Conservation (phyloP, 257 asterid genomes). For the Solanum sitiens region DNA sequence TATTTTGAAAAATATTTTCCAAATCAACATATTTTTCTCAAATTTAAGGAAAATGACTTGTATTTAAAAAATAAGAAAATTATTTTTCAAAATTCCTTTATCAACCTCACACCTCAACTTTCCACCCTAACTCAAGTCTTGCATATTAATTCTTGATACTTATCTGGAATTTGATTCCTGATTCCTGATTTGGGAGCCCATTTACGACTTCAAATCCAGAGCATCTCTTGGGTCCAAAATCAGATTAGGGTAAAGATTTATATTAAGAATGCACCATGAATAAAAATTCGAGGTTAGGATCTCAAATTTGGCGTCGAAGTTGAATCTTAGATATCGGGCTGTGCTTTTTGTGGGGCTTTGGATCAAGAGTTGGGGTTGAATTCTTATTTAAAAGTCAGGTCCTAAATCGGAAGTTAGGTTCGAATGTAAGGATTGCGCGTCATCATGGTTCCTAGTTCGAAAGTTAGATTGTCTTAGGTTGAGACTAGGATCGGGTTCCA, state of each 20-base stretch:
- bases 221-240: background rate
- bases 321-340: accelerated
- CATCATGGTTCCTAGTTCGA: background rate
- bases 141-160: background rate
- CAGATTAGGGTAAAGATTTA: background rate
- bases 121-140: background rate
- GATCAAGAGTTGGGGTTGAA: background rate
- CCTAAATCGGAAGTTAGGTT: background rate
- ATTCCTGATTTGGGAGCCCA: too few species aligned
- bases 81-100: too few species aligned
- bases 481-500: too few species aligned
- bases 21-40: too few species aligned
- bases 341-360: background rate
- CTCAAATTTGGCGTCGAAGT: background rate
- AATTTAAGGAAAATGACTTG: background rate
- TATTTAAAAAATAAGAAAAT: background rate
- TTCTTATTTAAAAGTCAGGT: background rate
- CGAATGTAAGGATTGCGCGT: background rate
- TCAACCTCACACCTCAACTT: background rate
- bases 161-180: background rate
- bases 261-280: too few species aligned
- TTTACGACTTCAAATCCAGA: too few species aligned
- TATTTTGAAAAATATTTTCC: accelerated
- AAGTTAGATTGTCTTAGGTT: background rate
- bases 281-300: background rate